Conservation (phyloP, 495 filamentous ascomycete genomes). For the Aspergillus cavernicola region DNA sequence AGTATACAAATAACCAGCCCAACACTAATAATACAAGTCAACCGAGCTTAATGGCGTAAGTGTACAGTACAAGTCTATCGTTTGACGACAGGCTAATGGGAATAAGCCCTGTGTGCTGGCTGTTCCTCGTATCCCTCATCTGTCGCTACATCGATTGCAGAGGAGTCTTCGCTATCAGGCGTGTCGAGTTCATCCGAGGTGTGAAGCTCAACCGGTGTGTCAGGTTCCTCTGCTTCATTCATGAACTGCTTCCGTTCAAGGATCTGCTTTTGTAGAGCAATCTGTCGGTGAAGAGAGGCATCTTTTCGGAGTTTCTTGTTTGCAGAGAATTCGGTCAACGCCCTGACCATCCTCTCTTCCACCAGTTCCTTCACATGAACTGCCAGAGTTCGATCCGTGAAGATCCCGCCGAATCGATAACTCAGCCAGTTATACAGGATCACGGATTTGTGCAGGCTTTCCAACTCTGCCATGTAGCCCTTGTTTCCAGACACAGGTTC, state of each 20-base stretch:
- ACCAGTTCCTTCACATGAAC: slow-evolving; percentile 75
- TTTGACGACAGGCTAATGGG: neutral
- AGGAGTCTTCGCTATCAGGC: neutral
- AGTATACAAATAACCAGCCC: neutral
- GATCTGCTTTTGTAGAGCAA: slow-evolving; percentile 39
- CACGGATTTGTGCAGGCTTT: slow-evolving; percentile 74
- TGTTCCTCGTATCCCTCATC: neutral
- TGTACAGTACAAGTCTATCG: neutral
- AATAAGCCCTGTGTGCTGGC: neutral
- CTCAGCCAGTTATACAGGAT: slow-evolving; percentile 87
- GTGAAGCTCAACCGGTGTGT: slow-evolving; percentile 9
- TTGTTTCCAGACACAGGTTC: slow-evolving; percentile 38
- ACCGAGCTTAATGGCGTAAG: neutral
- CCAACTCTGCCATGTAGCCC: slow-evolving; percentile 60
- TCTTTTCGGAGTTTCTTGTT: slow-evolving; percentile 45
- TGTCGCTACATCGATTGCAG: neutral
- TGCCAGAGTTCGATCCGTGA: slow-evolving; percentile 71
- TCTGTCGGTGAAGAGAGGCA: slow-evolving; percentile 40
- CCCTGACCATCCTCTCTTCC: slow-evolving; percentile 70
- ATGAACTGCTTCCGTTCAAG: slow-evolving; percentile 25
- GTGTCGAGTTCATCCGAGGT: slow-evolving; percentile 7
- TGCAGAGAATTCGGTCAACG: slow-evolving; percentile 54
- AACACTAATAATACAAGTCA: neutral
- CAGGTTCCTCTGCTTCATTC: slow-evolving; percentile 15
- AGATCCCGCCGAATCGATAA: slow-evolving; percentile 69